Base-by-base conservation (phyloP, 1,284 basidiomycete species). In the Filobasidium uniguttulatum region DNA sequence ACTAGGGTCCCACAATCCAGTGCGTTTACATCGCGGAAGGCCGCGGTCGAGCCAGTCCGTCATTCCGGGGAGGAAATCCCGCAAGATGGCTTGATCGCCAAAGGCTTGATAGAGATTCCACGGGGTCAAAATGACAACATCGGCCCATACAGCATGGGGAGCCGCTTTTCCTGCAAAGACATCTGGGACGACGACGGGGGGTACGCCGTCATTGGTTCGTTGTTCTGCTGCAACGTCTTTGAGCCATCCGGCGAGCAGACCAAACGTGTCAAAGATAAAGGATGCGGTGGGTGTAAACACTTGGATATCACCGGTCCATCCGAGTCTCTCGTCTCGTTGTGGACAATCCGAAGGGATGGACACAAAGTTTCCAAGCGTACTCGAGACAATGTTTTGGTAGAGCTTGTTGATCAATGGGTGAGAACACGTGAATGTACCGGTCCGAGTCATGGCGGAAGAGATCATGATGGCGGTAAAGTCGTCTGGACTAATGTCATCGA, bases 311-410 rank as follows among this genome's bases (percentile, higher is more conserved):
- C 60, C 60, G 1, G 60, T 60, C 60, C 60, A 60, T 14, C 60
- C 60, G 14, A 61, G 52, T 48, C 60, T 44, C 46, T 59, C 59
- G 33, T 61, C 60, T 15, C 59, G 48, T 52, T 62, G 61, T 12
- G 61, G 61, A 53, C 61, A 63, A 43, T 61, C 60, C 17, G 59
- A 61, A 17, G 62, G 60, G 2, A 67, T 41, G 3, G 57, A 57
- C 12, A 63, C 55, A 37, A 59, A 60, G 44, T 63, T 63, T 7
- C 62, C 62, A 8, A 52, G 50, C 46, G 58, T 35, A 8, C 56
- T 50, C 60, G 59, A 62, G 1, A 57, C 52, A 3, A 57, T 55
- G 45, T 62, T 62, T 33, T 46, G 17, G 37, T 60, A 56, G 0
- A 59, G 51, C 47, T 58, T 25, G 43, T 55, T 59, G 49, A 62